Evolutionary conservation across 331 rosid species (phyloP).

Genomic region (Arachis monticola): DNA sequence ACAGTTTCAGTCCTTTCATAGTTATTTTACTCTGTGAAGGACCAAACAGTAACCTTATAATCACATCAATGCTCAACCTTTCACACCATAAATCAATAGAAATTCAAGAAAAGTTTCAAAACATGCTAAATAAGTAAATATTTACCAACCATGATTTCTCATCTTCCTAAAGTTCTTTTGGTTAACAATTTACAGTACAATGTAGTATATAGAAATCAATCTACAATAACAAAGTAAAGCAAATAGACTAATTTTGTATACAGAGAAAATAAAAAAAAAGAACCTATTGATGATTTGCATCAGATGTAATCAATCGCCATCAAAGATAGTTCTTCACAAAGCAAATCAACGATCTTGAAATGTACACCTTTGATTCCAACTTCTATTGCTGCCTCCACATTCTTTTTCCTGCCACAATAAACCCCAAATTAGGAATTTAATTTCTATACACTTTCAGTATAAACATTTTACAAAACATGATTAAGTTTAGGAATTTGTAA

Average conservation of each 20-base stretch:
- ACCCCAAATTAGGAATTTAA: conserved; percentile 1
- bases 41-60: no score
- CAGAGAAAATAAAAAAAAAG: conserved; percentile 5
- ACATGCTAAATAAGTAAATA: no score
- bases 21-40: no score
- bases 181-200: no score
- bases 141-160: no score
- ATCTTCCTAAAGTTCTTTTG: no score
- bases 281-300: conserved; percentile 35
- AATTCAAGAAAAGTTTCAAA: no score
- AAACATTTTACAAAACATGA: conserved; percentile 3
- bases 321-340: conserved; percentile 59
- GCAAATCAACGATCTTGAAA: conserved; percentile 61
- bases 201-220: no score
- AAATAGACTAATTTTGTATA: not conserved
- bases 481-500: no score
- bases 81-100: no score
- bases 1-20: not conserved
- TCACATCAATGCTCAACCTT: no score
- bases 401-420: conserved; percentile 50
- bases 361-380: conserved; percentile 78
- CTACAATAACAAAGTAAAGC: no score
- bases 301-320: conserved; percentile 63
- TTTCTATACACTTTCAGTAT: not conserved
- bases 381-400: conserved; percentile 81